These are phyloP conservation scores for Penicillium sp. DNA, from an alignment of 2,329 filamentous ascomycete species.

Conservation along the genomic window DNA sequence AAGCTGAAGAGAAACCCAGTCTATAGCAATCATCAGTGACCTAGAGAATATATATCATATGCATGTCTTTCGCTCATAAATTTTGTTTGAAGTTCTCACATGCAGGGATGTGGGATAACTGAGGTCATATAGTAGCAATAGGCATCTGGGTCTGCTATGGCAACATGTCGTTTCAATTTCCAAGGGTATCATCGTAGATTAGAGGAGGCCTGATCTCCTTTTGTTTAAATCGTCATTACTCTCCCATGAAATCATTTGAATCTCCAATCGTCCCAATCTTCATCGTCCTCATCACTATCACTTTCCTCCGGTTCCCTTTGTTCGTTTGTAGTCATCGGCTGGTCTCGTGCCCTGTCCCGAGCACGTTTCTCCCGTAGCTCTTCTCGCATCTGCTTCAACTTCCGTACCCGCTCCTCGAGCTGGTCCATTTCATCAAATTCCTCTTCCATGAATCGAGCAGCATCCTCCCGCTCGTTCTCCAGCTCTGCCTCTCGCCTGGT, in stretches of 20 bases:
- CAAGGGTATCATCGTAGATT: conserved; percentile 43
- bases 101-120: background rate
- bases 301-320: conserved; percentile 40
- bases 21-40: conserved; percentile 6
- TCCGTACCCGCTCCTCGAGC: conserved; percentile 71
- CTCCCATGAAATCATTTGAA: conserved; percentile 33
- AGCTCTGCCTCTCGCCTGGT: conserved; percentile 55
- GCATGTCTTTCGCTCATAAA: background rate
- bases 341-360: conserved; percentile 31
- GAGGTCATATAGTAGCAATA: conserved; percentile 21
- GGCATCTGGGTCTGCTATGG: conserved; percentile 13
- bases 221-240: conserved; percentile 27
- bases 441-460: conserved; percentile 70
- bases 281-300: conserved; percentile 61
- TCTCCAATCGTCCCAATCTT: conserved; percentile 52
- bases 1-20: conserved; percentile 9
- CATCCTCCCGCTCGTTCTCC: conserved; percentile 77
- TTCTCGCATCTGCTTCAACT: conserved; percentile 72
- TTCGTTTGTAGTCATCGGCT: conserved; percentile 29
- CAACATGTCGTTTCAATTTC: conserved; percentile 28
- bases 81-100: background rate
- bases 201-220: conserved; percentile 30
- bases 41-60: conserved; percentile 6
- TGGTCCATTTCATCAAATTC: conserved; percentile 85
- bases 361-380: conserved; percentile 57